Conservation (phyloP, 495 filamentous ascomycete genomes). For the Aspergillus cavernicola region DNA sequence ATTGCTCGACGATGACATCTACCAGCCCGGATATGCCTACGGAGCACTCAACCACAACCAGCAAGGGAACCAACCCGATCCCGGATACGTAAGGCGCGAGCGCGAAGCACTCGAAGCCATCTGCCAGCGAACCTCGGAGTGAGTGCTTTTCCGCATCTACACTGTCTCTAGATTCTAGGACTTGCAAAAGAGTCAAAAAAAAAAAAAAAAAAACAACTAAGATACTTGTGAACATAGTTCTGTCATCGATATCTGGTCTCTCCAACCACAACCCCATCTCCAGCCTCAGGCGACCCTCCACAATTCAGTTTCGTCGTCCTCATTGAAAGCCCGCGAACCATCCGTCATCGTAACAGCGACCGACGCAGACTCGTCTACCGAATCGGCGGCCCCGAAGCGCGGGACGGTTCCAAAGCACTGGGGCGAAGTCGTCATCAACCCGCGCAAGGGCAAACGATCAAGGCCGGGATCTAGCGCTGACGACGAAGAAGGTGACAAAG, state of each 20-base stretch:
- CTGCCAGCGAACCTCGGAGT: conserved; percentile 53
- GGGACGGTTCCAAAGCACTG: conserved; percentile 42
- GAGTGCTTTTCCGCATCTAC: conserved; percentile 11
- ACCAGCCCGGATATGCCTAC: conserved; percentile 48
- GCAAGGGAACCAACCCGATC: conserved; percentile 43
- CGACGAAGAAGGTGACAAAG: conserved; percentile 21
- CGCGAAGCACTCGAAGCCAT: conserved; percentile 51
- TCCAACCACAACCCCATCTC: conserved; percentile 47
- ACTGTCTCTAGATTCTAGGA: too few relatives aligned
- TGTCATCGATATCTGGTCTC: conserved; percentile 49
- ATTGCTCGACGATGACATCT: conserved; percentile 50
- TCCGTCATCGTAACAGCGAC: conserved; percentile 21
- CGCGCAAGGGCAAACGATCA: conserved; percentile 35
- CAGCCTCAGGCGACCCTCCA: conserved; percentile 45
- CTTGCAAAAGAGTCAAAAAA: too few relatives aligned
- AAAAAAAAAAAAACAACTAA: too few relatives aligned
- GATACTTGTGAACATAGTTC: conserved; percentile 29
- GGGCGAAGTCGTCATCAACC: conserved; percentile 46
- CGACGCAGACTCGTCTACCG: conserved; percentile 7
- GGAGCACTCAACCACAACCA: conserved; percentile 39
- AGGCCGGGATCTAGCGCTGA: conserved; percentile 27
- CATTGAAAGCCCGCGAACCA: conserved; percentile 25
- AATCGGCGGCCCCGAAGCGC: conserved; percentile 15
- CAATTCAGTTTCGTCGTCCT: conserved; percentile 25
- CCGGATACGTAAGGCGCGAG: conserved; percentile 47